Conservation (phyloP, 768 basidiomycete genomes). For the Leccinellum rugosiceps region DNA sequence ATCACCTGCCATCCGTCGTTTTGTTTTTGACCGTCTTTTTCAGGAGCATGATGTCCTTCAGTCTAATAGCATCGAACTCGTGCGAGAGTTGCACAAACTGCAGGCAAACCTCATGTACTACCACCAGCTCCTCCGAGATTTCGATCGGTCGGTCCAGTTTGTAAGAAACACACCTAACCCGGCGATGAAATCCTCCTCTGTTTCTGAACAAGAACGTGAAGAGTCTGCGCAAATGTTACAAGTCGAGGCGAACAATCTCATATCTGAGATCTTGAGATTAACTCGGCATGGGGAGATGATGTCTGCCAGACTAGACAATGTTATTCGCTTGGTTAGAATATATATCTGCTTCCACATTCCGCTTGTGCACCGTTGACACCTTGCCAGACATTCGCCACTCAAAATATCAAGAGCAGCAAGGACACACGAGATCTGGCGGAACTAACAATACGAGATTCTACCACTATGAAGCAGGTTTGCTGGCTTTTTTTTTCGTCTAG, state of each 20-base stretch:
- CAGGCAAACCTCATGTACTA: constrained; percentile 56
- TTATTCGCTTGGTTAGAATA: constrained; percentile 23
- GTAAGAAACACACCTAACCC: constrained; percentile 50
- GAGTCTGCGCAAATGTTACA: constrained; percentile 25
- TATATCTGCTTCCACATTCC: background rate
- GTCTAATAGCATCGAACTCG: constrained; percentile 42
- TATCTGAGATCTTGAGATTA: constrained; percentile 48
- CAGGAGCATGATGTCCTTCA: constrained; percentile 46
- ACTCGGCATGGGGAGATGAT: constrained; percentile 28
- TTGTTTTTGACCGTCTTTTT: background rate
- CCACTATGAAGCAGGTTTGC: constrained; percentile 21
- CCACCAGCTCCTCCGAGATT: constrained; percentile 50
- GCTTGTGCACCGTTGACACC: background rate
- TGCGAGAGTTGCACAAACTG: constrained; percentile 53
- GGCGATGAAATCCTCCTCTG: constrained; percentile 32
- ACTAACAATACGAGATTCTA: constrained; percentile 3
- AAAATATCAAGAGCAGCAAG: constrained; percentile 48
- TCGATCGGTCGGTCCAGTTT: constrained; percentile 50
- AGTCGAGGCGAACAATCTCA: constrained; percentile 45
- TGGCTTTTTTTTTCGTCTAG: background rate
- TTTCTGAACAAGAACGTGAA: constrained; percentile 18
- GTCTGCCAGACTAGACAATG: constrained; percentile 22
- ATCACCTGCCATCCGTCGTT: background rate
- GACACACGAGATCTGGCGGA: constrained; percentile 1
- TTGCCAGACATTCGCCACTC: constrained; percentile 50